phyloP scores from a whole-genome alignment of 176 grass and related monocot species.

The Tillandsia fasciculata region DNA sequence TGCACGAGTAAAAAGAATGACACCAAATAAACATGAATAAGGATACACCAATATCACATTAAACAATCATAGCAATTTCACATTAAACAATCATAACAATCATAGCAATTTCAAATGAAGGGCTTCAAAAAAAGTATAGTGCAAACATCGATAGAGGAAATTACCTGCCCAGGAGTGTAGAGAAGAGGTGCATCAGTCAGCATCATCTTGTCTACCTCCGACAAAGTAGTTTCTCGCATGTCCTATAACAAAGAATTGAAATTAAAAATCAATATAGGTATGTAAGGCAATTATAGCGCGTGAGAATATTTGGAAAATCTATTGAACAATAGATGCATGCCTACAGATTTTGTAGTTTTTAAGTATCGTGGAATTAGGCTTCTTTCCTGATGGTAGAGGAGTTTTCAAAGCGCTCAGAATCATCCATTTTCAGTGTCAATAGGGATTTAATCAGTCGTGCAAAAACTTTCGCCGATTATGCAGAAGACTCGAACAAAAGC shows the following conservation, averaged over 20 bases:
- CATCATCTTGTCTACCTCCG: slow-evolving; percentile 77
- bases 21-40: neutral
- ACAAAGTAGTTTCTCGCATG: slow-evolving; percentile 41
- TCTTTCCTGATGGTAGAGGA: neutral
- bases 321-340: neutral
- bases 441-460: neutral
- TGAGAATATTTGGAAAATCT: neutral
- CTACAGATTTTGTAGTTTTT: neutral
- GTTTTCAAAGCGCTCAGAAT: neutral
- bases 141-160: slow-evolving; percentile 1
- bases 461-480: too few species aligned
- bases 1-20: slow-evolving; percentile 32
- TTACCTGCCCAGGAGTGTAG: slow-evolving; percentile 86
- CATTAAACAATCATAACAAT: too few species aligned
- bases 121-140: neutral
- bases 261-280: neutral
- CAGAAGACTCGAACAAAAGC: neutral
- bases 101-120: too few species aligned
- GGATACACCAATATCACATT: neutral
- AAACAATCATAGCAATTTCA: too few species aligned
- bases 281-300: neutral
- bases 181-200: slow-evolving; percentile 91
- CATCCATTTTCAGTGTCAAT: neutral
- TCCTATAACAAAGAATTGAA: slow-evolving; percentile 26
- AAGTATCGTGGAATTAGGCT: neutral